Percentiles rank a stretch among this genome's conserved stretches.
Conservation (phyloP, 345 rosid species). For the Theobroma cacao region DNA sequence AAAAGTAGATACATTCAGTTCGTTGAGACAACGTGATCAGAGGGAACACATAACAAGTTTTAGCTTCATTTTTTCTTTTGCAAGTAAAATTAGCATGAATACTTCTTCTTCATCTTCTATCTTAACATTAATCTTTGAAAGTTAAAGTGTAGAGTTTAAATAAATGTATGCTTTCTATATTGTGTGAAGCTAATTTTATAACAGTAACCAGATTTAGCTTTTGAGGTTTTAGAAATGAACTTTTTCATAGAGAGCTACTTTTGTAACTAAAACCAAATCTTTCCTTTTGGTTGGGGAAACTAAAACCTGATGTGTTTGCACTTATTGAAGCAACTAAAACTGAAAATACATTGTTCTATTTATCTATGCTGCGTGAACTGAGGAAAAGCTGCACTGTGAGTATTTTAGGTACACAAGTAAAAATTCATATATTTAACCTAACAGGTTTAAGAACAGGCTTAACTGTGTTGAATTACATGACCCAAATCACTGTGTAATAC, state of each 20-base stretch:
- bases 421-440: not conserved
- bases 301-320: not conserved
- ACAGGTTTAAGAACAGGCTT: not conserved
- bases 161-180: not conserved
- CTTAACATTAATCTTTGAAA: not conserved
- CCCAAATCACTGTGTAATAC: no score
- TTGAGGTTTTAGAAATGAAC: not conserved
- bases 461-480: no score
- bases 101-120: not conserved
- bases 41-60: not conserved
- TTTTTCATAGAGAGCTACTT: not conserved
- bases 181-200: not conserved
- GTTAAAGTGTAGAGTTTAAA: not conserved
- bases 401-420: not conserved
- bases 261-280: not conserved
- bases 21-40: constrained; percentile 13
- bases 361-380: not conserved
- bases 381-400: not conserved
- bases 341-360: not conserved
- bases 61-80: not conserved
- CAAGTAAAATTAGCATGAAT: not conserved
- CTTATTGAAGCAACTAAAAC: not conserved
- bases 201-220: not conserved
- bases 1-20: not conserved
- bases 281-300: not conserved